Conservation (phyloP, 164 flowering plant species). For the Vitis cinerea region DNA sequence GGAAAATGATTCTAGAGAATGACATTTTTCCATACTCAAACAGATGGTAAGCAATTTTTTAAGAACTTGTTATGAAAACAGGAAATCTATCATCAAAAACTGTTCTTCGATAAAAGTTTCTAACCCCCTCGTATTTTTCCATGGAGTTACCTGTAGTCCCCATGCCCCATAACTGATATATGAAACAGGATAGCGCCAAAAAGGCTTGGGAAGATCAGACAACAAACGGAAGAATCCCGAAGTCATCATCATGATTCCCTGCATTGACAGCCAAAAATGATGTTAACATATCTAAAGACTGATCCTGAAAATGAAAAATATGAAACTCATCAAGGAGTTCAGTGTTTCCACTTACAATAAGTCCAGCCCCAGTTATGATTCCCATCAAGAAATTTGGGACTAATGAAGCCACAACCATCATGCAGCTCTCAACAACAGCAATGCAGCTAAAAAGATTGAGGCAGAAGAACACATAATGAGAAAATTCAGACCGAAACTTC, state of each 20-base stretch:
- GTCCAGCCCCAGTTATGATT: background rate
- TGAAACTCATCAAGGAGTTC: too few relatives aligned
- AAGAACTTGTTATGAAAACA: background rate
- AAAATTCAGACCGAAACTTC: constrained; percentile 41
- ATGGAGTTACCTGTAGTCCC: constrained; percentile 18
- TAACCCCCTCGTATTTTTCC: too few relatives aligned
- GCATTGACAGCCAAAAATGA: background rate
- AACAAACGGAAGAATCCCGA: too few relatives aligned
- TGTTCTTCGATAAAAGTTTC: too few relatives aligned
- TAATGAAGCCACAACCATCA: constrained; percentile 74
- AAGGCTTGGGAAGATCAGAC: constrained; percentile 20
- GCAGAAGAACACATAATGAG: constrained; percentile 29
- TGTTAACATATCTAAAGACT: too few relatives aligned
- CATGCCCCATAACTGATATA: constrained; percentile 27
- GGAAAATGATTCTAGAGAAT: too few relatives aligned
- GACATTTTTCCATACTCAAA: too few relatives aligned
- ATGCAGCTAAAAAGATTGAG: constrained; percentile 41
- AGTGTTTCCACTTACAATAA: too few relatives aligned
- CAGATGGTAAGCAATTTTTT: too few relatives aligned
- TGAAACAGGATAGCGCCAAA: constrained; percentile 36
- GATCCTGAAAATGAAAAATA: too few relatives aligned
- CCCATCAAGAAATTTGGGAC: constrained; percentile 74
- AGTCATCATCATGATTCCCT: too few relatives aligned
- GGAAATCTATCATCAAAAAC: too few relatives aligned
- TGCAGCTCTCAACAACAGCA: constrained; percentile 62